Evolutionary conservation across 2,329 filamentous ascomycete species (phyloP).

Genomic region (Ceratocystis lukuohia): DNA sequence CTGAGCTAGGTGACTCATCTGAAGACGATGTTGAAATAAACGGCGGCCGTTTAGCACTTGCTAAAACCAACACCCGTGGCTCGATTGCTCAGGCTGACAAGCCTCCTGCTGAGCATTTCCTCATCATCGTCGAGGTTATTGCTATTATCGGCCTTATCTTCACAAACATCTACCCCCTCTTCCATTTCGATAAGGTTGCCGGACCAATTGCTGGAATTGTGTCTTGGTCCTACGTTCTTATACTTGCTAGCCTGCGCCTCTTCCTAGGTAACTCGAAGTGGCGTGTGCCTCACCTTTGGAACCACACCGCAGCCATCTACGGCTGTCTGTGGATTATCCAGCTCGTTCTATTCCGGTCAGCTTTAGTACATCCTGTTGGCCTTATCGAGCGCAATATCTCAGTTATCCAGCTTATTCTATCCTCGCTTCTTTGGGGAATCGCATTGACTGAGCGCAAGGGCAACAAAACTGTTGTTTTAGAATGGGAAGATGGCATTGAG

Average conservation of each 20-base stretch:
- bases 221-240: constrained; percentile 69
- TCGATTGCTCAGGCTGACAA: constrained; percentile 60
- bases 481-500: constrained; percentile 78
- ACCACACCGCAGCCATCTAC: constrained; percentile 81
- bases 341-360: constrained; percentile 69
- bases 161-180: constrained; percentile 52
- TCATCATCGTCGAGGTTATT: constrained; percentile 61
- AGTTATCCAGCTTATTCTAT: constrained; percentile 61
- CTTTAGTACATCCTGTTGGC: constrained; percentile 62
- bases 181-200: constrained; percentile 39
- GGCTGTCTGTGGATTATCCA: constrained; percentile 66
- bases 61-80: constrained; percentile 47
- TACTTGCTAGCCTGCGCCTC: constrained; percentile 60
- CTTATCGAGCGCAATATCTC: constrained; percentile 48
- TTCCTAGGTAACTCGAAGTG: constrained; percentile 51
- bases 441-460: constrained; percentile 76
- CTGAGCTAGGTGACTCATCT: constrained; percentile 42
- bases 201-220: constrained; percentile 38
- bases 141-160: constrained; percentile 59
- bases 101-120: constrained; percentile 57
- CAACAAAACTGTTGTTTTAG: constrained; percentile 75
- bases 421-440: constrained; percentile 60
- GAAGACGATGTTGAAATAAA: constrained; percentile 42
- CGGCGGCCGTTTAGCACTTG: constrained; percentile 43
- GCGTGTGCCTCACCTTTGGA: constrained; percentile 67